Conservation (phyloP, 305 asterid species). For the Plantago coronopus region DNA sequence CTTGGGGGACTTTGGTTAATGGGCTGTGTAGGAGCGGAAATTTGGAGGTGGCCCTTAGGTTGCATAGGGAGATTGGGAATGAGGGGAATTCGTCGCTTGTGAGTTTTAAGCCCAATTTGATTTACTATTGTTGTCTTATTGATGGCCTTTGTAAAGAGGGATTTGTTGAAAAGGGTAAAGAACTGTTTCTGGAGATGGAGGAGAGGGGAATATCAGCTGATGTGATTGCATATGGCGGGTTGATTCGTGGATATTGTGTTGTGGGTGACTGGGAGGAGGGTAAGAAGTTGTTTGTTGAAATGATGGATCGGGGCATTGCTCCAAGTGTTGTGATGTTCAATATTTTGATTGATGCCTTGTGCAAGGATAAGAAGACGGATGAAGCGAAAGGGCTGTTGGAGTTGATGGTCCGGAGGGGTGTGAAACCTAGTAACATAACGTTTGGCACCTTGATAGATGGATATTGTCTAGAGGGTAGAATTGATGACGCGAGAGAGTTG, state of each 20-base stretch:
- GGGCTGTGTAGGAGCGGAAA: slow-evolving; percentile 70
- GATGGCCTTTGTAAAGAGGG: slow-evolving; percentile 63
- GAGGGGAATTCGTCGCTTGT: too few species aligned
- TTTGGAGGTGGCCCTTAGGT: slow-evolving; percentile 41
- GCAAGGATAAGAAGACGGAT: slow-evolving; percentile 49
- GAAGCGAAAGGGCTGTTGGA: slow-evolving; percentile 58
- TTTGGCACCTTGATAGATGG: slow-evolving; percentile 62
- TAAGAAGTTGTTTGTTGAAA: slow-evolving; percentile 40
- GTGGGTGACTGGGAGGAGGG: slow-evolving; percentile 48
- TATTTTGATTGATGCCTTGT: slow-evolving; percentile 50
- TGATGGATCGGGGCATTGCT: slow-evolving; percentile 60
- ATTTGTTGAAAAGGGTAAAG: slow-evolving; percentile 41
- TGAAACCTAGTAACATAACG: slow-evolving; percentile 48
- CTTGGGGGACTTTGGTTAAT: slow-evolving; percentile 60
- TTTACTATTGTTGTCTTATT: slow-evolving; percentile 50
- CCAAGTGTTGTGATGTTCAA: slow-evolving; percentile 59
- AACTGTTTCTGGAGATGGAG: slow-evolving; percentile 62
- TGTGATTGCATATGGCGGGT: slow-evolving; percentile 41
- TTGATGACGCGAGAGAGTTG: slow-evolving; percentile 50
- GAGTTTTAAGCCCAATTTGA: slow-evolving; percentile 38
- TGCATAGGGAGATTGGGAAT: slow-evolving; percentile 47
- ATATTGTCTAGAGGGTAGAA: slow-evolving; percentile 46
- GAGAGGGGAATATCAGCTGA: slow-evolving; percentile 47
- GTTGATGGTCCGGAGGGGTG: slow-evolving; percentile 66
- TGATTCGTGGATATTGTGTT: slow-evolving; percentile 53